These are phyloP conservation scores for Xylariaceae sp. DNA, from an alignment of 2,329 filamentous ascomycete species.

Conservation along the genomic window DNA sequence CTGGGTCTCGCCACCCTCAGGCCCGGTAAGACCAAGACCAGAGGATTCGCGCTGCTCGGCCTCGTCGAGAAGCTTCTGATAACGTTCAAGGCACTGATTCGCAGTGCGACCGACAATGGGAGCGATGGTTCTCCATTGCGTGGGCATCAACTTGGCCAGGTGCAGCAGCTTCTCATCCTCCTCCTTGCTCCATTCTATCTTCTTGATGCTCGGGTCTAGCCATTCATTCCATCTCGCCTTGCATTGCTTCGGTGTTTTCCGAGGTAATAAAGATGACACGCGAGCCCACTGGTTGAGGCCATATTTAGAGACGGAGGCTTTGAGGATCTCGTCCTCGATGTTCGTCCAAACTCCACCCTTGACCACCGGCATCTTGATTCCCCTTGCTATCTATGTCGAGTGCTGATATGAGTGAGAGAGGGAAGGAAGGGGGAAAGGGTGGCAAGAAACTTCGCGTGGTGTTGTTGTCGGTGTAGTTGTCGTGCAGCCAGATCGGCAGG, in stretches of 20 bases:
- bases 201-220: constrained; percentile 95
- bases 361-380: constrained; percentile 57
- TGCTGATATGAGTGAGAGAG: background rate
- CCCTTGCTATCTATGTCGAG: background rate
- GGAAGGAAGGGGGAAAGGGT: background rate
- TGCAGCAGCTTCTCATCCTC: constrained; percentile 97
- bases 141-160: constrained; percentile 96
- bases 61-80: constrained; percentile 93
- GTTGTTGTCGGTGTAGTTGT: background rate
- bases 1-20: constrained; percentile 77
- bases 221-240: constrained; percentile 98
- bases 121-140: constrained; percentile 97
- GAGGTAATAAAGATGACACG: constrained; percentile 91
- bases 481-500: background rate
- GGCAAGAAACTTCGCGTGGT: background rate
- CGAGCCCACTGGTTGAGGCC: constrained; percentile 97
- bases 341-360: constrained; percentile 73
- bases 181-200: constrained; percentile 98
- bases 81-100: constrained; percentile 93
- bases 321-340: constrained; percentile 92
- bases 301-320: constrained; percentile 91
- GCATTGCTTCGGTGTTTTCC: constrained; percentile 98
- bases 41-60: constrained; percentile 83
- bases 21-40: constrained; percentile 75
- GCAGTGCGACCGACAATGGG: constrained; percentile 94